Evolutionary conservation across 2,329 filamentous ascomycete genomes (phyloP).

Genomic region (Coccinonectria pachysandricola): DNA sequence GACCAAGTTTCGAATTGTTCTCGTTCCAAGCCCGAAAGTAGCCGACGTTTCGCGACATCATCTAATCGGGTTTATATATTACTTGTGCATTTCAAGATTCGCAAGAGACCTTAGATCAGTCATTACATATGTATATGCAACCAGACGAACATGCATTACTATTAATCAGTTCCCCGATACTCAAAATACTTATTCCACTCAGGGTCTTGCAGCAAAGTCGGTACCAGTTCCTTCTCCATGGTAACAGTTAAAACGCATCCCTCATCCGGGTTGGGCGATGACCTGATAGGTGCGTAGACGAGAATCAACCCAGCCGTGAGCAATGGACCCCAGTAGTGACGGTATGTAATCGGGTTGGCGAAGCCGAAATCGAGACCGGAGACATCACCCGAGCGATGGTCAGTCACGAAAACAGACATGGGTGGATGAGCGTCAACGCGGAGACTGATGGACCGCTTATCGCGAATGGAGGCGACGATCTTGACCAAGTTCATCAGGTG

Average conservation of each 20-base stretch:
- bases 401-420: constrained; percentile 24
- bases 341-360: constrained; percentile 21
- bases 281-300: constrained; percentile 21
- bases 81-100: too few relatives aligned
- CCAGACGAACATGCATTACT: too few relatives aligned
- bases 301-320: constrained; percentile 19
- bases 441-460: constrained; percentile 25
- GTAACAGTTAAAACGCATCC: constrained; percentile 25
- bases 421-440: constrained; percentile 26
- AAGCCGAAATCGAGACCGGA: constrained; percentile 27
- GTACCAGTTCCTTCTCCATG: constrained; percentile 24
- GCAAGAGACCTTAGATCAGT: too few relatives aligned
- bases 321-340: constrained; percentile 22
- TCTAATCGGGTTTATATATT: too few relatives aligned
- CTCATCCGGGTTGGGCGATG: constrained; percentile 21
- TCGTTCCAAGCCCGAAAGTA: too few relatives aligned
- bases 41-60: too few relatives aligned
- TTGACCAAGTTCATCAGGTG: constrained; percentile 19
- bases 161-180: constrained; percentile 26
- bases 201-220: constrained; percentile 22
- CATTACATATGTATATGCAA: too few relatives aligned
- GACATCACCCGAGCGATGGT: constrained; percentile 24
- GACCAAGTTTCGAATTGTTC: too few relatives aligned
- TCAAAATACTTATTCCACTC: constrained; percentile 29
- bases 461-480: constrained; percentile 23